These are phyloP conservation scores for Amaranthus hypochondriacus DNA, from an alignment of 148 eudicot species.

Conservation along the genomic window DNA sequence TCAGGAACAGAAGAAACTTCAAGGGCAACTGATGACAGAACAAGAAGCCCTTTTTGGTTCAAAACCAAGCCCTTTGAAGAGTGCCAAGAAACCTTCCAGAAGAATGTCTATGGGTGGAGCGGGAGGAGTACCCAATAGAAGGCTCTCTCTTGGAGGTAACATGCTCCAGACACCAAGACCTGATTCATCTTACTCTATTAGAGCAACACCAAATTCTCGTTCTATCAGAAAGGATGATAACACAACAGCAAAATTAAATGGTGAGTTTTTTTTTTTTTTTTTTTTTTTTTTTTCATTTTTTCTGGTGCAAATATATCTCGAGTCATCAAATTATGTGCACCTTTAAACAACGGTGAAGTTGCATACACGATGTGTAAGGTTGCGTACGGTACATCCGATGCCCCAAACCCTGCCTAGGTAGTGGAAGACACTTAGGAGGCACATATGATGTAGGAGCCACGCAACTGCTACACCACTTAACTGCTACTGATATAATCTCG, in stretches of 20 bases:
- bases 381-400: too few species aligned
- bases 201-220: constrained; percentile 31
- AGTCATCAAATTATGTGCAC: too few species aligned
- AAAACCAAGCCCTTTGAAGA: constrained; percentile 78
- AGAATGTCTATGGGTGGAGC: constrained; percentile 32
- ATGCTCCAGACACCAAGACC: constrained; percentile 38
- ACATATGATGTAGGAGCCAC: too few species aligned
- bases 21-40: constrained; percentile 66
- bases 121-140: constrained; percentile 27
- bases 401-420: too few species aligned
- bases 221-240: constrained; percentile 25
- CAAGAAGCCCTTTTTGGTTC: constrained; percentile 83
- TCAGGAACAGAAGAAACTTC: constrained; percentile 77
- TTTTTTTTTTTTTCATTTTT: background rate
- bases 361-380: too few species aligned
- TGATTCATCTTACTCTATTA: constrained; percentile 23
- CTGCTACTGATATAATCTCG: too few species aligned
- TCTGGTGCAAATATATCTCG: background rate
- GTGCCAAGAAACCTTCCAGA: constrained; percentile 48
- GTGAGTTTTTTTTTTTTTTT: constrained; percentile 12
- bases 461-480: too few species aligned
- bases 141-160: constrained; percentile 47
- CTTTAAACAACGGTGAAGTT: too few species aligned
- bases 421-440: too few species aligned
- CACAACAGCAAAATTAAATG: constrained; percentile 26